Base-by-base conservation (phyloP, 192 early-diverging fungal species). In the Mortierella hygrophila region DNA sequence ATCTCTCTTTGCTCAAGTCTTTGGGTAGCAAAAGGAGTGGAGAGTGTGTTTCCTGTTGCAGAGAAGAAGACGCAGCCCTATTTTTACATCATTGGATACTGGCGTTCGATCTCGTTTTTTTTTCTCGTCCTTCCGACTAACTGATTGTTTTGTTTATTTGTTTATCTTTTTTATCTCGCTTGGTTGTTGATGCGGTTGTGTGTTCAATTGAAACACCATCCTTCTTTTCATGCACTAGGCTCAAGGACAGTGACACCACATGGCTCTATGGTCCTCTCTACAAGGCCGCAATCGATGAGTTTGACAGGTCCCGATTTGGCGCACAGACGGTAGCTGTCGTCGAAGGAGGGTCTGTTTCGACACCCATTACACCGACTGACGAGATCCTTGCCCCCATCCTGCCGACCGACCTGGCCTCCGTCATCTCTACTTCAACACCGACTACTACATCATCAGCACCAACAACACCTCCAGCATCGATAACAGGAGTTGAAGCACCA, bases 191-290 rank as follows among this genome's bases (percentile, higher is more conserved):
- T 52, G 49, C 49, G 49, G 18, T 52, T 52, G 49, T 16, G 49
- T 52, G 49, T 52, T 52, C 49, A 52, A 54, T 49, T 23, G n/a
- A 73, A 29, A 26, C 10, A 49, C 52, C 72, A 47, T 21, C 37
- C 26, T n/a, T 29, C 9, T 26, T 11, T 65, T 13, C 26, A 65
- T 65, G 60, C 35, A 21, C 23, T 75, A 93, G 92, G 93, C 81
- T 92, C 41, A 94, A 94, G 76, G 93, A 94, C 78, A 93, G 89
- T 60, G 93, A 94, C 79, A 92, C 92, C 23, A 93, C 92, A n/a
- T 94, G 93, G 93, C 88, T 94, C 29, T 94, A 94, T 80, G 93
- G 93, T 3, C 93, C 93, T 32, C 82, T 94, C 4, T 92, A 94
- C 76, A 93, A 92, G 32, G 91, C 90, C 8, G 85, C 83, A 44